Percentiles rank a stretch among this genome's conserved stretches.
Evolutionary conservation across 306 rosid genomes (phyloP).

Genomic region (Quercus engelmannii): DNA sequence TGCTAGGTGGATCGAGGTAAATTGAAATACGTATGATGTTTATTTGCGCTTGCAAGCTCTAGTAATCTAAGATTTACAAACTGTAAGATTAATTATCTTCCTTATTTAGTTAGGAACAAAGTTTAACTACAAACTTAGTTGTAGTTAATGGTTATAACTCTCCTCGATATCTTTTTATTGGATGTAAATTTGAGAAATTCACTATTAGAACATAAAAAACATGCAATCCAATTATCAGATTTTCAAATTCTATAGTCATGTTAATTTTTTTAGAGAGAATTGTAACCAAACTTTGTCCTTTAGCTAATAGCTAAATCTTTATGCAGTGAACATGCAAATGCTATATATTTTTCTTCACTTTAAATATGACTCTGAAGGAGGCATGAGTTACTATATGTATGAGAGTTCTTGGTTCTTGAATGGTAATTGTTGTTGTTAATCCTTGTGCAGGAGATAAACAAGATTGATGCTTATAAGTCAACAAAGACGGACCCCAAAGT

Average conservation of each 20-base stretch:
- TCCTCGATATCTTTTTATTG: too few species aligned
- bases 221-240: accelerated
- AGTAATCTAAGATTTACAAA: background rate
- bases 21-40: too few species aligned
- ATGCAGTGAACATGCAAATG: too few species aligned
- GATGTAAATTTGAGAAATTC: too few species aligned
- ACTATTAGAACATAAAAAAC: too few species aligned
- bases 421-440: background rate
- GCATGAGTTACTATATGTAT: background rate
- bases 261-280: background rate
- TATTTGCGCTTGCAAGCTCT: background rate
- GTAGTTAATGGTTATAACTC: too few species aligned
- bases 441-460: constrained; percentile 55
- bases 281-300: too few species aligned
- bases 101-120: background rate
- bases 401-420: background rate
- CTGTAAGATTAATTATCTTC: background rate
- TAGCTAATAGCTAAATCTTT: too few species aligned
- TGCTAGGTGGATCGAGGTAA: too few species aligned
- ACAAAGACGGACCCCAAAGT: constrained; percentile 50
- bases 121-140: too few species aligned
- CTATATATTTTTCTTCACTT: background rate
- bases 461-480: constrained; percentile 56
- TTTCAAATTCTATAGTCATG: too few species aligned
- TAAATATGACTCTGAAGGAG: background rate